Percentiles rank a stretch among this genome's conserved stretches.
Conservation (phyloP, 1,284 basidiomycete species). For the Irpex sp. region DNA sequence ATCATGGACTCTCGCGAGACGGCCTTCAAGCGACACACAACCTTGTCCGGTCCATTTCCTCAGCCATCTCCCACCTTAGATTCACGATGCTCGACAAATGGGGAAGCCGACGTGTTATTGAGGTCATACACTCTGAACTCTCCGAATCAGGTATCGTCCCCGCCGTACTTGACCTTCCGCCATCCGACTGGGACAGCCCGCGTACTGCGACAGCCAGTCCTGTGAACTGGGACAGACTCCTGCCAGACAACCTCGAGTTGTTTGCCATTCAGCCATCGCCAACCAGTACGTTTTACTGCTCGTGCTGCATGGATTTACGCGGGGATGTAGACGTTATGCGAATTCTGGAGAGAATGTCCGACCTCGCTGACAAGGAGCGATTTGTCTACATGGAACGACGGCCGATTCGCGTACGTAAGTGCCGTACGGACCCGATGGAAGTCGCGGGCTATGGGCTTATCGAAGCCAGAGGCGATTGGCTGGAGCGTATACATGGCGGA, state of each 20-base stretch:
- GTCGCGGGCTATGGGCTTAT: slow-evolving; percentile 20
- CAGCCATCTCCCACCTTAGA: slow-evolving; percentile 23
- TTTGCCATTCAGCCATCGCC: slow-evolving; percentile 26
- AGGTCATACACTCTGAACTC: slow-evolving; percentile 25
- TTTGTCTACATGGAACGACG: slow-evolving; percentile 16
- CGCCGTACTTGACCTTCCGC: slow-evolving; percentile 12
- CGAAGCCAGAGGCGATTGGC: slow-evolving; percentile 23
- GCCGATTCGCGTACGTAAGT: slow-evolving; percentile 13
- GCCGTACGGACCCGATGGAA: slow-evolving; percentile 10
- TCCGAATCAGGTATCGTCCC: slow-evolving; percentile 20
- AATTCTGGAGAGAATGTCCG: slow-evolving; percentile 22
- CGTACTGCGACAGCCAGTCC: slow-evolving; percentile 10
- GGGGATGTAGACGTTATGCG: slow-evolving; percentile 25
- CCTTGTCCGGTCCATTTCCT: slow-evolving; percentile 20
- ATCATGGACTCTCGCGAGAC: slow-evolving; percentile 16
- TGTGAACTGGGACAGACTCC: slow-evolving; percentile 22
- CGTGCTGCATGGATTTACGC: slow-evolving; percentile 27
- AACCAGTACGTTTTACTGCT: slow-evolving; percentile 22
- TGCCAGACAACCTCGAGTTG: slow-evolving; percentile 18
- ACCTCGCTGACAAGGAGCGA: slow-evolving; percentile 15
- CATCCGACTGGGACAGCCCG: slow-evolving; percentile 9
- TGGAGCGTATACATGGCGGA: slow-evolving; percentile 15
- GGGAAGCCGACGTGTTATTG: slow-evolving; percentile 18
- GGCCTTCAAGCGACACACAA: slow-evolving; percentile 18
- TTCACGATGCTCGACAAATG: slow-evolving; percentile 27